Base-by-base conservation (phyloP, 768 basidiomycete genomes). In the Mycena amicta region DNA sequence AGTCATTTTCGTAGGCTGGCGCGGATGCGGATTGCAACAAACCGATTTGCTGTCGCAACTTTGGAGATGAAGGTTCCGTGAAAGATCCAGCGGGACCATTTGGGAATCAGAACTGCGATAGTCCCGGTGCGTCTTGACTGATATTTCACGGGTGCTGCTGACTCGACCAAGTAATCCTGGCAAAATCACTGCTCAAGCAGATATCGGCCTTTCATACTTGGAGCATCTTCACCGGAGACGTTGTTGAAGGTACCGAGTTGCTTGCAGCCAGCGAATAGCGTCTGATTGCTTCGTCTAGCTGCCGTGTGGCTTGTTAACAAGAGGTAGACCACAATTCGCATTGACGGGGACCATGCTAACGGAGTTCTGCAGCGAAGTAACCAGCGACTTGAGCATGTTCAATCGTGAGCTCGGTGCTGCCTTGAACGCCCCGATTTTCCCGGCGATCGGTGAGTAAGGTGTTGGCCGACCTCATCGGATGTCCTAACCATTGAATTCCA, bases 151-250 rank as follows among this genome's bases (percentile, higher is more conserved):
- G n/a, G 29, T 41, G 15, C 18, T 8, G 43, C 43, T n/a, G 2
- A 18, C 27, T 29, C 50, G 20, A 27, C 15, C 23, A 12, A 62
- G 60, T 33, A 1, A 64, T 67, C 1, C 72, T 88, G 27, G 78
- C 78, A 0, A 75, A 81, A 18, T 82, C 79, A 37, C 79, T 85
- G 80, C 71, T 86, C 3, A 65, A 70, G 13, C 76, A 77, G 16
- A 75, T 82, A 12, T 70, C 79, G 33, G 53, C 66, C 5, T 63
- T 72, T 18, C 75, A 75, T 16, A 67, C 69, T 8, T 86, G 85
- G 66, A 77, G 82, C 4, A 79, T 88, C 30, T 87, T 87, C 63
- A 88, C 86, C 2, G 87, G 86, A 5, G 86, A 87, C 65, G 81
- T 86, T 5, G 78, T 86, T 4, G 85, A 86, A 70, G 81, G 84